phyloP scores from a whole-genome alignment of 345 rosid species.

The Eucalyptus brandiana region DNA sequence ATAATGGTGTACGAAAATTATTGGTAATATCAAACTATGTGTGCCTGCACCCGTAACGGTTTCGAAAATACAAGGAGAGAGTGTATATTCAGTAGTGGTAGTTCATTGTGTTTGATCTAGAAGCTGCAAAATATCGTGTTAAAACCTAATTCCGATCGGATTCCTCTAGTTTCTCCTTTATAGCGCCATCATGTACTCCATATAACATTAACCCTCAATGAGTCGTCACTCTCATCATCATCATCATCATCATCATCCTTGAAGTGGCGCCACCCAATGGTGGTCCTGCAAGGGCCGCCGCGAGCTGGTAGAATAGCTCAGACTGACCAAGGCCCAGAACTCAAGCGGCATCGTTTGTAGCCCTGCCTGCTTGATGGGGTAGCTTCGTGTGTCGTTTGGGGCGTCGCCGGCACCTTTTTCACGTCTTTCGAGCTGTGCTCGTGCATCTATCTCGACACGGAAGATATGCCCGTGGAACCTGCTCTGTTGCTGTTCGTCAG shows the following conservation, averaged over 20 bases:
- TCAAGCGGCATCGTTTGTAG: not conserved
- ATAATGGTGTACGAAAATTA: no score
- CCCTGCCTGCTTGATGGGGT: slow-evolving; percentile 5
- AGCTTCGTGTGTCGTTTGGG: slow-evolving; percentile 9
- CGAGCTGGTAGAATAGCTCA: not conserved
- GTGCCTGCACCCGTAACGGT: no score
- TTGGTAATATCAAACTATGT: no score
- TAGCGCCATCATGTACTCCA: not conserved
- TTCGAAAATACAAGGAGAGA: no score
- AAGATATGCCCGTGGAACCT: slow-evolving; percentile 5
- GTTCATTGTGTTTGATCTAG: no score
- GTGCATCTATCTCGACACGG: slow-evolving; percentile 18
- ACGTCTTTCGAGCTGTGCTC: slow-evolving; percentile 19
- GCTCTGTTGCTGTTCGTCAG: not conserved
- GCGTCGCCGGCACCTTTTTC: slow-evolving; percentile 24
- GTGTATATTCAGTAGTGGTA: no score
- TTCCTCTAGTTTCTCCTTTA: not conserved
- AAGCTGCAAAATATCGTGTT: no score
- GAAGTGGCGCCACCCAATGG: no score
- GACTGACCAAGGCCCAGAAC: not conserved
- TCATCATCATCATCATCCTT: not conserved
- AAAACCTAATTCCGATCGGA: no score
- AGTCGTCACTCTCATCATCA: not conserved
- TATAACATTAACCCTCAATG: not conserved
- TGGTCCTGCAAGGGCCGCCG: not conserved